Evolutionary conservation across 2,329 filamentous ascomycete species (phyloP).

Genomic region (Zalaria sp.): DNA sequence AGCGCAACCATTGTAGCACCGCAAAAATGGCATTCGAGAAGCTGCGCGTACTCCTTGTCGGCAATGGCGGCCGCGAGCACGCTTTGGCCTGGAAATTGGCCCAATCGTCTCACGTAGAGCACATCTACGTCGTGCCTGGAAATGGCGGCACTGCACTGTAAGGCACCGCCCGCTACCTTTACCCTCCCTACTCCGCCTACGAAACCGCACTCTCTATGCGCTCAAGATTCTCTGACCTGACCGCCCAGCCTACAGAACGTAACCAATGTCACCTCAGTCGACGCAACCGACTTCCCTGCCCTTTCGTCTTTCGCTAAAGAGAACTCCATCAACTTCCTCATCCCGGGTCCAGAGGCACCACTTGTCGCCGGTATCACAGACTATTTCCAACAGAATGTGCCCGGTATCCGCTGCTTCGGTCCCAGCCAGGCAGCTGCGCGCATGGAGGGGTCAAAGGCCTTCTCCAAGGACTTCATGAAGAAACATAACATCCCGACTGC

Average conservation of each 20-base stretch:
- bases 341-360: constrained; percentile 87
- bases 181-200: neutral
- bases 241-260: constrained; percentile 16
- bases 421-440: constrained; percentile 70
- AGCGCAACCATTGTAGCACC: too few relatives aligned
- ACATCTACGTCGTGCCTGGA: constrained; percentile 56
- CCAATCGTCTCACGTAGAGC: constrained; percentile 64
- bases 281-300: constrained; percentile 61
- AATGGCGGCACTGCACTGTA: constrained; percentile 69
- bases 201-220: neutral
- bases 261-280: constrained; percentile 52
- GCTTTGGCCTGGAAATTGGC: constrained; percentile 87
- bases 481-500: constrained; percentile 82
- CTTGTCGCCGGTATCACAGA: constrained; percentile 81
- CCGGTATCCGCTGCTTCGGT: constrained; percentile 65
- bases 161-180: constrained; percentile 6
- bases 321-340: constrained; percentile 64
- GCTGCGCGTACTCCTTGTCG: constrained; percentile 69
- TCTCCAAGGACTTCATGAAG: constrained; percentile 96
- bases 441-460: constrained; percentile 95
- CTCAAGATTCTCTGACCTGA: constrained; percentile 8
- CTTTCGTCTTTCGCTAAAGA: constrained; percentile 63
- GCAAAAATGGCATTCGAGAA: constrained; percentile 9
- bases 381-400: constrained; percentile 47
- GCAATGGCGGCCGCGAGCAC: constrained; percentile 90